Evolutionary conservation across 768 basidiomycete species (phyloP), one percentile per base, ranked within the genome.

Genomic region (Tylopilus balloui): DNA sequence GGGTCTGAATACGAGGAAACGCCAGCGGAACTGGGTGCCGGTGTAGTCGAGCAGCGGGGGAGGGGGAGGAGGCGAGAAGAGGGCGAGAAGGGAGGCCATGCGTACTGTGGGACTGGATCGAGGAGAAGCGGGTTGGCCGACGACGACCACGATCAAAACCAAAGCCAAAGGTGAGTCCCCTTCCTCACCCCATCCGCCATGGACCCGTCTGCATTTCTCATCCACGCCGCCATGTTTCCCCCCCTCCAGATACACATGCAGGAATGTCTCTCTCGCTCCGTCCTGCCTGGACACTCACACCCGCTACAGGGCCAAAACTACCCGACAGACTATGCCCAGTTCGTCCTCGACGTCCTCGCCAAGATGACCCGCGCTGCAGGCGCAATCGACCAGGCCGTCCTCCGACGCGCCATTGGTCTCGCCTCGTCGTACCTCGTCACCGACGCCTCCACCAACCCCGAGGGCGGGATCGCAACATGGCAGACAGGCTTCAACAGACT

Each of bases 381-480:
- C 2, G 44, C 66, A 2, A 75, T 89, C 25, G 80, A 87, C 66
- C 88, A 90, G 68, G 58, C 59, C 13, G 59, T 76, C 31, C 71
- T 90, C 35, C 78, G 84, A 48, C 78, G 78, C 31, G 85, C 81
- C 60, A 70, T 90, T 40, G 75, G 75, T 14, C 79, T 89, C 32
- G 78, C 88, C 13, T 83, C 88, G 2, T 86, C 88, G n/a, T 88
- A 84, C 61, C 78, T 90, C 38, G 64, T 92, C 50, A 81, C 87
- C 12, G 88, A 92, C 67, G 75, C 77, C 1, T 81, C 80, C 48
- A 88, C 68, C 54, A 80, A 82, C 59, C 72, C 79, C 0, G 75
- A 76, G 29, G 61, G 61, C 1, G 89, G 87, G 1, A 67, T 81
- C 21, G 53, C 58, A 13, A 77, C 81, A 9, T 92, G 88, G 88